Evolutionary conservation across 805 yeast genomes (phyloP), one percentile per base, ranked within the genome.

Genomic region (Teunomyces gatunensis): DNA sequence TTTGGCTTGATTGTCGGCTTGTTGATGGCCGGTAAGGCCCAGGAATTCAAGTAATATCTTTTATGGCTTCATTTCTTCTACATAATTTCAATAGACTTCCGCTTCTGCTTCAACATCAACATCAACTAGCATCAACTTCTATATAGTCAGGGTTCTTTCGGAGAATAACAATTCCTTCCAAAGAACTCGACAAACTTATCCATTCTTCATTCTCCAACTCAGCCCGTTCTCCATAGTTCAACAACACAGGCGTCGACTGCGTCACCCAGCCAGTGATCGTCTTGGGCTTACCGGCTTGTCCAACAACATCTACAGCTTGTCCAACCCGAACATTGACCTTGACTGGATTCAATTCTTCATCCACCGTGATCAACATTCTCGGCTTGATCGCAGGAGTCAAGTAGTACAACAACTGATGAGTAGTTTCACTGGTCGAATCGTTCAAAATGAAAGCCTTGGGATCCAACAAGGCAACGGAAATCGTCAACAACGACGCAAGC

Each of bases 231-330:
- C 98, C 98, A 57, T 84, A 84, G 35, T 94, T 91, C 47, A 94
- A 76, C 57, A 94, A 74, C 17, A 94, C 99, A 0, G 99, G 99
- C 0, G 99, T 94, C 4, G 94, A 87, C 62, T 94, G 99, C 1
- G 99, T 94, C 17, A 94, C 98, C 99, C 99, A 94, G 32, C 99
- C 99, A 3, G 99, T 94, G 42, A 94, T 94, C 10, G 97, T 91
- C 76, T 94, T 94, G 42, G 99, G 99, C 58, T 89, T 89, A 73
- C 99, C 99, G 0, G 98, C 99, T 68, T 92, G 98, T 29, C 99
- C 99, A 52, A 94, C 98, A 34, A 91, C 89, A 65, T 94, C 99
- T 25, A 94, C 98, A 5, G 99, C 98, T 71, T 92, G 97, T 53
- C 99, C 99, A 27, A 94, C 98, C 63, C 99, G 81, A 7, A 94